phyloP scores from a whole-genome alignment of 2,329 filamentous ascomycete genomes.

The Aquanectria penicillioides region DNA sequence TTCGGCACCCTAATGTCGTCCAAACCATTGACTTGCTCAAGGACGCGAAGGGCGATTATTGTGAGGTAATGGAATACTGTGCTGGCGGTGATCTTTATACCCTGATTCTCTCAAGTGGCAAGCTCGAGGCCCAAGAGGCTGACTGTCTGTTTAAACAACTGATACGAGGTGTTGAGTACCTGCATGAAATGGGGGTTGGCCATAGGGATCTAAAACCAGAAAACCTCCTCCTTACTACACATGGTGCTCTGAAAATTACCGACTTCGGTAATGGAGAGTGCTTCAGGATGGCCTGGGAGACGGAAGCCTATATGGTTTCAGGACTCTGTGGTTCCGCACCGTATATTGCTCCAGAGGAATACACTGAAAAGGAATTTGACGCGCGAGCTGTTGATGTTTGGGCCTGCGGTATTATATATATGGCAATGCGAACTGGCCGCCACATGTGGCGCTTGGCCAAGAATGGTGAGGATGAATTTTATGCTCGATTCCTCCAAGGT shows the following conservation, averaged over 20 bases:
- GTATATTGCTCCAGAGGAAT: slow-evolving; percentile 98
- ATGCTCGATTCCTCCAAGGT: slow-evolving; percentile 91
- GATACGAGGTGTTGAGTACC: slow-evolving; percentile 98
- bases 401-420: slow-evolving; percentile 99
- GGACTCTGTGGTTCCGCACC: slow-evolving; percentile 96
- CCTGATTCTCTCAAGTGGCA: slow-evolving; percentile 87
- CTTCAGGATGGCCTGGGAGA: slow-evolving; percentile 99
- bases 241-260: slow-evolving; percentile 94
- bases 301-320: slow-evolving; percentile 97
- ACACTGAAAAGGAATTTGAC: slow-evolving; percentile 94
- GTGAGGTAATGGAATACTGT: slow-evolving; percentile 99
- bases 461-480: slow-evolving; percentile 97
- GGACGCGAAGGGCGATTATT: slow-evolving; percentile 96
- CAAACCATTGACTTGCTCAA: slow-evolving; percentile 95
- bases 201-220: slow-evolving; percentile 97
- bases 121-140: slow-evolving; percentile 90
- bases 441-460: slow-evolving; percentile 98
- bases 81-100: slow-evolving; percentile 96
- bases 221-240: slow-evolving; percentile 91
- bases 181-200: slow-evolving; percentile 99
- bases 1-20: slow-evolving; percentile 97
- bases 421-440: slow-evolving; percentile 97
- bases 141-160: slow-evolving; percentile 99
- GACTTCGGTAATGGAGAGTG: slow-evolving; percentile 99
- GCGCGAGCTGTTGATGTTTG: slow-evolving; percentile 97